Base-by-base conservation (phyloP, 2,329 filamentous ascomycete species). In the Emergomyces orientalis region DNA sequence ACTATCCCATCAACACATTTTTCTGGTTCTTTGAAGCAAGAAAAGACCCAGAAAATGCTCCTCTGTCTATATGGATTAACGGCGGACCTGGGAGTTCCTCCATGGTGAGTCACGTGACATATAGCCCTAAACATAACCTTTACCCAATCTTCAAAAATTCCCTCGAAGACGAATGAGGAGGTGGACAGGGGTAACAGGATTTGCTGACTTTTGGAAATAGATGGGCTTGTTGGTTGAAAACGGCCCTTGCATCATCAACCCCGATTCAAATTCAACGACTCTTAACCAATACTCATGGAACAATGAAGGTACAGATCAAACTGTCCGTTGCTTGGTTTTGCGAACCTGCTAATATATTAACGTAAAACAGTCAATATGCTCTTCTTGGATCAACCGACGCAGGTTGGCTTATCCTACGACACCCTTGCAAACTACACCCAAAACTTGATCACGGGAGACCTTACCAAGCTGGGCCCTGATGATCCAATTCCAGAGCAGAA, bases 371-470 rank as follows among this genome's bases (percentile, higher is more conserved):
- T 80, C 66, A 87, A 87, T 67, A 82, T 87, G 79, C 81, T 90
- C 19, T 89, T 87, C 73, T 83, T 90, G 67, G 87, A 90, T 67
- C 83, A 89, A 71, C 88, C 84, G 9, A 81, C 79, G 11, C 80
- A 82, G 56, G 81, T 84, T 4, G 84, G 84, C 0, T 82, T 86
- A 68, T 84, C 81, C 13, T 86, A 86, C 69, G 77, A 77, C 62
- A 66, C 73, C 0, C 71, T 71, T 11, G 73, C 73, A 17, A 79
- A 78, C 54, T 76, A 74, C 19, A 79, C 77, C 4, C 63, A 65
- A 27, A 64, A 71, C 52, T 19, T 54, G 34, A 22, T 61, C 25
- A 54, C 30, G 13, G 45, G 49, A 27, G 6, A 61, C 8, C 27
- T 32, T 11, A 61, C 59, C 32, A 61, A 67, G 13, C 59, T 51